Evolutionary conservation across 1,139 yeast genomes (phyloP), one percentile per base, ranked within the genome.

Genomic region (Blastobotrys serpentis): DNA sequence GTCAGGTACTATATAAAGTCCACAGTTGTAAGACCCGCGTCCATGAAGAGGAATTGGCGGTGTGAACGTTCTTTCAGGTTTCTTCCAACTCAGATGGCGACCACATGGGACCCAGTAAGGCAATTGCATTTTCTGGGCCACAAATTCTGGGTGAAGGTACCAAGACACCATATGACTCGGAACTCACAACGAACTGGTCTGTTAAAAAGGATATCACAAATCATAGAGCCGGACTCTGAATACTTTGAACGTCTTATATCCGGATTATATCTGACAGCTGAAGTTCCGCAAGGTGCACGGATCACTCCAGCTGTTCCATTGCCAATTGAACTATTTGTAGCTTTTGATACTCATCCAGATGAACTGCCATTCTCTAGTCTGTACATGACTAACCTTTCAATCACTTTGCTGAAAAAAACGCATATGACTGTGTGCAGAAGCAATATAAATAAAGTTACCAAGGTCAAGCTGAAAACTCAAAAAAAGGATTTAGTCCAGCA

Each of bases 1-100:
- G 65, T 82, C 39, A 69, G 56, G 37, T 81, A 81, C 58, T 79
- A 73, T 57, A 69, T 82, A 47, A 81, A 81, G 60, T 85, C 74
- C 6, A 81, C 86, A 0, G 80, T 82, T 43, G 77, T 76, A 51
- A 64, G 84, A 47, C 68, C 83, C 1, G 74, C 82, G 3, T 63
- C n/a, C n/a, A n/a, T 81, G 46, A 78, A 77, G 53, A 54, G 73
- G 36, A 81, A 79, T 53, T 61, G 76, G 34, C 65, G 85, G 42
- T 65, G 75, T 3, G 63, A 62, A 41, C 77, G 74, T 46, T 82
- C 82, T 1, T 78, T 82, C 55, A 65, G 69, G 1, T 78, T 81
- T 51, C 59, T 77, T 29, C 86, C 85, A 0, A 66, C 78, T 46
- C 85, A 81, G 56, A 70, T 70, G 3, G 57, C 49, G 56, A 70